Percentiles rank a stretch among this genome's conserved stretches.
Evolutionary conservation across 495 filamentous ascomycete genomes (phyloP).

Genomic region (Hypoxylon intermedium): DNA sequence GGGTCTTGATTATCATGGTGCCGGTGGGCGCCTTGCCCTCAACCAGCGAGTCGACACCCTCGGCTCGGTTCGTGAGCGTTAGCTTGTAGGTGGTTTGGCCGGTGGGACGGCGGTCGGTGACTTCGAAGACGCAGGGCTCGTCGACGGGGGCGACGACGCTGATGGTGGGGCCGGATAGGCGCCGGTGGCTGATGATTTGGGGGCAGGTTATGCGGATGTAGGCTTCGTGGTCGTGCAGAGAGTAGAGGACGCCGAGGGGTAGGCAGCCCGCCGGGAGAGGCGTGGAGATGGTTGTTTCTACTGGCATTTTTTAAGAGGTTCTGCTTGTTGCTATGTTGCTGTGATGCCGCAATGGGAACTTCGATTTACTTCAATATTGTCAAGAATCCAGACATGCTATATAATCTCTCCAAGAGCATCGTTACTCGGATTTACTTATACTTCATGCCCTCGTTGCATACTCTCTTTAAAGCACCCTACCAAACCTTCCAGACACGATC

Average conservation of each 20-base stretch:
- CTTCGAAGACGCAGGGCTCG: slow-evolving; percentile 27
- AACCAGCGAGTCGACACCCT: slow-evolving; percentile 47
- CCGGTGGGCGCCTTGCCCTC: slow-evolving; percentile 51
- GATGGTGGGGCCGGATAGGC: slow-evolving; percentile 17
- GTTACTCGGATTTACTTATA: too few species aligned
- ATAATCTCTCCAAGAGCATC: not conserved
- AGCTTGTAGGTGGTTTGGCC: slow-evolving; percentile 52
- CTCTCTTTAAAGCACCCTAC: too few species aligned
- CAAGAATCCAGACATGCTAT: not conserved
- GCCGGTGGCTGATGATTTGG: slow-evolving; percentile 41
- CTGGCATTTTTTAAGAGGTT: slow-evolving; percentile 10
- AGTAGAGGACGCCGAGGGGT: slow-evolving; percentile 60
- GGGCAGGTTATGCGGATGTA: slow-evolving; percentile 50
- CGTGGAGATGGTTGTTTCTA: slow-evolving; percentile 50
- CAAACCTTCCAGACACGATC: not conserved
- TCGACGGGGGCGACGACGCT: slow-evolving; percentile 23
- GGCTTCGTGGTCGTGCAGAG: slow-evolving; percentile 64
- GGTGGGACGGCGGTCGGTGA: slow-evolving; percentile 44
- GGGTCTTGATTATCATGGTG: slow-evolving; percentile 47
- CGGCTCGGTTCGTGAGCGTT: slow-evolving; percentile 38
- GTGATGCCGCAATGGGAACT: not conserved
- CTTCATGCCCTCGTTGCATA: not conserved
- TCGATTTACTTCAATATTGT: not conserved
- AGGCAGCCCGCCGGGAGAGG: slow-evolving; percentile 62
- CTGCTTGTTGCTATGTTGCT: not conserved